Percentiles rank a stretch among this genome's conserved stretches.
phyloP scores from a whole-genome alignment of 2,329 filamentous ascomycete genomes.

The Cercospora citrullina region DNA sequence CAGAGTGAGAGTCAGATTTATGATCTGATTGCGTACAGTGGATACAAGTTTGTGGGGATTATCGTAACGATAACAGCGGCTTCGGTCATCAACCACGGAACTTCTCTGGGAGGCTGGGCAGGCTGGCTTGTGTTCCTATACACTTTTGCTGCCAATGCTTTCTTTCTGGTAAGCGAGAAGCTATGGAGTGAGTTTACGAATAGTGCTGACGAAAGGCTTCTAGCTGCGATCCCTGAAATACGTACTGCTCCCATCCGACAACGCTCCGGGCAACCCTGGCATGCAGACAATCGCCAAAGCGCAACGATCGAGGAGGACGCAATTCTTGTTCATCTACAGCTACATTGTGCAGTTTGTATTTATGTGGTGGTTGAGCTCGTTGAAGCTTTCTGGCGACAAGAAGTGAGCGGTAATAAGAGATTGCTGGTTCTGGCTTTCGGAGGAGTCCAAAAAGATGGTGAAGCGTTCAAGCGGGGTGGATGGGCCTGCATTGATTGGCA shows the following conservation, averaged over 20 bases:
- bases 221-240: constrained; percentile 94
- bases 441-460: neutral
- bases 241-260: constrained; percentile 84
- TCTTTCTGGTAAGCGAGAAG: constrained; percentile 73
- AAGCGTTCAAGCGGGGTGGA: constrained; percentile 22
- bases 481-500: neutral
- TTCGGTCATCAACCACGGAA: constrained; percentile 73
- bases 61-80: constrained; percentile 82
- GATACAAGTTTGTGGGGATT: constrained; percentile 98
- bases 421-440: neutral
- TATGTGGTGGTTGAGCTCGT: constrained; percentile 76
- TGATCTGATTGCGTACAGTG: constrained; percentile 91
- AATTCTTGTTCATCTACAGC: constrained; percentile 91
- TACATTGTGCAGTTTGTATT: constrained; percentile 92
- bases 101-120: constrained; percentile 82
- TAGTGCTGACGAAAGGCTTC: constrained; percentile 17
- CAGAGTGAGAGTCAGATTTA: constrained; percentile 91
- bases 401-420: constrained; percentile 12
- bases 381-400: constrained; percentile 36
- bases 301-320: constrained; percentile 82
- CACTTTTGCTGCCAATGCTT: constrained; percentile 88
- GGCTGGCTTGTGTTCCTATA: constrained; percentile 89
- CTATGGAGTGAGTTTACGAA: neutral
- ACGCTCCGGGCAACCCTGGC: constrained; percentile 62
- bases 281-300: constrained; percentile 75